Base-by-base conservation (phyloP, 768 basidiomycete genomes). In the Lactarius quietus region DNA sequence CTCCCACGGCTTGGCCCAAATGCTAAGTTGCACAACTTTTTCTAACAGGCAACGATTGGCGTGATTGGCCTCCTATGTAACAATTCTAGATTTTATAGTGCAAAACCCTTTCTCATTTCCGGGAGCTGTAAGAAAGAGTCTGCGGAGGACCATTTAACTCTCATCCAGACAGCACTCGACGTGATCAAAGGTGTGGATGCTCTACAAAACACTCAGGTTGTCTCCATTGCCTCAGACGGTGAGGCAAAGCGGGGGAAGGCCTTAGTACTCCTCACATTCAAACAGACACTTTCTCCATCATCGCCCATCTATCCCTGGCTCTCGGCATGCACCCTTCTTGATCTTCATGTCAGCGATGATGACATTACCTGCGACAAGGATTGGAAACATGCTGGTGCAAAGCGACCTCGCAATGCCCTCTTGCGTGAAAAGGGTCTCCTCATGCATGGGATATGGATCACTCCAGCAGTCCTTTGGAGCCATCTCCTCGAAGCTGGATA, bases 341-440 rank as follows among this genome's bases (percentile, higher is more conserved):
- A 62, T 18, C 26, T 43, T 1, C 35, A 38, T 20, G 52, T 62
- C 15, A 55, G 65, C 1, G 20, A 39, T 1, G 64, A 66, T 15
- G 64, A 61, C 45, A 36, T 66, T 23, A 66, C 60, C 1, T 20
- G 53, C 1, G 56, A 66, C 35, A 59, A 57, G 15, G 60, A 66
- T 10, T 57, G 39, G 29, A 66, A 66, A 20, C 60, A 66, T 7
- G 15, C 51, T 3, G n/a, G 45, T 14, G 39, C 39, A 6, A 63
- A 63, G 23, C 38, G 33, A 3, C 38, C 57, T 0, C 28, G 33
- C 3, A 63, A 63, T 29, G 2, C 20, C 1, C 33, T 63, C 9
- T 51, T 63, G 7, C 56, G 35, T 2, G 35, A 63, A n/a, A 63
- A 63, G 18, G 62, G 56, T 15, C 20, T 57, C 33, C 17, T 39